A percentile compares a stretch with the other conserved stretches of the same genome.
Evolutionary conservation across 2,329 filamentous ascomycete genomes (phyloP).

Genomic region (Fusarium proliferatum): DNA sequence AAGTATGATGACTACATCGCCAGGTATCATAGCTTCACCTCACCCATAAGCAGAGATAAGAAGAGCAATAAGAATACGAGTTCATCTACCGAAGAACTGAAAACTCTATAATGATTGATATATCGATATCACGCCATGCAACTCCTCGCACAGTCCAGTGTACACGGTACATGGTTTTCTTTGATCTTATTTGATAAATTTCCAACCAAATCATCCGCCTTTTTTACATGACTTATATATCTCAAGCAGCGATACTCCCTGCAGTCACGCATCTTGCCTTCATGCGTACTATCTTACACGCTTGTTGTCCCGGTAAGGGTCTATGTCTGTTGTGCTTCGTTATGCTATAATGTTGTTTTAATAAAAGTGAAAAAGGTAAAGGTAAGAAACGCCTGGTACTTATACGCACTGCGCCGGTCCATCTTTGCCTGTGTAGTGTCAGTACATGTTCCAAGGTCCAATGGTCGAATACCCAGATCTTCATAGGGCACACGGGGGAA

Average conservation of each 20-base stretch:
- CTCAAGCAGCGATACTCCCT: background rate
- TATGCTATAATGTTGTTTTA: constrained; percentile 16
- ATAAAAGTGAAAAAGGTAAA: constrained; percentile 6
- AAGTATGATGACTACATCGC: background rate
- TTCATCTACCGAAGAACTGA: background rate
- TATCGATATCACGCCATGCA: constrained; percentile 16
- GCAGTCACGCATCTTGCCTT: constrained; percentile 4
- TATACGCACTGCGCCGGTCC: constrained; percentile 43
- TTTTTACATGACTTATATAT: constrained; percentile 21
- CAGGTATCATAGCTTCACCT: background rate
- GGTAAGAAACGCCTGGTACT: background rate
- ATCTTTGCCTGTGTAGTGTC: constrained; percentile 41
- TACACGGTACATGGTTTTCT: constrained; percentile 9
- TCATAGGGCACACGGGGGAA: background rate
- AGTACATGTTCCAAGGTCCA: constrained; percentile 4
- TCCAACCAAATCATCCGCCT: constrained; percentile 18
- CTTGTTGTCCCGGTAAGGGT: constrained; percentile 14
- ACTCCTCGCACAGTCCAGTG: constrained; percentile 4
- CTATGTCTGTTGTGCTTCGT: constrained; percentile 32
- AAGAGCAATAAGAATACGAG: background rate
- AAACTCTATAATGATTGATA: constrained; percentile 6
- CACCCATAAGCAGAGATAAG: background rate
- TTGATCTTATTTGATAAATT: constrained; percentile 3
- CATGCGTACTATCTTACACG: constrained; percentile 23
- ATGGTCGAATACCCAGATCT: background rate